Conservation (phyloP, 2,329 filamentous ascomycete genomes). For the Pyrenochaeta sp. region DNA sequence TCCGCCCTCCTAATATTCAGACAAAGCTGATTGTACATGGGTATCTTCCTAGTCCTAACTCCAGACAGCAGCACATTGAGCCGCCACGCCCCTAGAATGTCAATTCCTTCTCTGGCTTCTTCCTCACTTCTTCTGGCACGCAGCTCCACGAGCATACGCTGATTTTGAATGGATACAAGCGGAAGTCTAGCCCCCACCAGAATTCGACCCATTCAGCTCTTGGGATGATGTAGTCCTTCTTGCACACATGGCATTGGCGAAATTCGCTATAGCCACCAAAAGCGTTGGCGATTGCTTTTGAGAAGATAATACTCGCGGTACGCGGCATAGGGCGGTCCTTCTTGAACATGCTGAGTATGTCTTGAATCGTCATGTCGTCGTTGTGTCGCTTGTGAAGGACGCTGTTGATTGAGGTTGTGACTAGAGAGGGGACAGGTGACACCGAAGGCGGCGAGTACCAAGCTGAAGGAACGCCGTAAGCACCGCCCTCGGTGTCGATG, state of each 20-base stretch:
- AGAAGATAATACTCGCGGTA: conserved; percentile 20
- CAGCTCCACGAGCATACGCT: conserved; percentile 44
- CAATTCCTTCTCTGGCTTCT: conserved; percentile 15
- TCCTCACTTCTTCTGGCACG: conserved; percentile 28
- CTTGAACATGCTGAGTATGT: conserved; percentile 10
- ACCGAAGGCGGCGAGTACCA: conserved; percentile 24
- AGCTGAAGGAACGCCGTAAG: conserved; percentile 20
- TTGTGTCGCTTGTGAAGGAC: conserved; percentile 14
- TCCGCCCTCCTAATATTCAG: no score
- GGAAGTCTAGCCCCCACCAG: conserved; percentile 24
- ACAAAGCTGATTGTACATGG: no score
- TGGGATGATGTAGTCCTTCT: conserved; percentile 34
- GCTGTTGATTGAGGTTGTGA: conserved; percentile 19
- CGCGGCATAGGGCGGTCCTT: conserved; percentile 12
- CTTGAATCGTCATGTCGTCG: conserved; percentile 7
- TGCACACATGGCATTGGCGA: conserved; percentile 35
- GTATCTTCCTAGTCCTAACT: no score
- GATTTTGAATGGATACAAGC: conserved; percentile 30
- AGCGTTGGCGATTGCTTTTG: conserved; percentile 19
- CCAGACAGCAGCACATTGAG: no score
- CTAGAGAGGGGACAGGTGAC: conserved; percentile 20
- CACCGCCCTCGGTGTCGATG: conserved; percentile 25
- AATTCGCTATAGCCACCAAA: conserved; percentile 23
- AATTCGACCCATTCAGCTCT: conserved; percentile 44
- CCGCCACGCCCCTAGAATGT: not conserved